Evolutionary conservation across 306 rosid genomes (phyloP).

Genomic region (Vachellia collinsii): DNA sequence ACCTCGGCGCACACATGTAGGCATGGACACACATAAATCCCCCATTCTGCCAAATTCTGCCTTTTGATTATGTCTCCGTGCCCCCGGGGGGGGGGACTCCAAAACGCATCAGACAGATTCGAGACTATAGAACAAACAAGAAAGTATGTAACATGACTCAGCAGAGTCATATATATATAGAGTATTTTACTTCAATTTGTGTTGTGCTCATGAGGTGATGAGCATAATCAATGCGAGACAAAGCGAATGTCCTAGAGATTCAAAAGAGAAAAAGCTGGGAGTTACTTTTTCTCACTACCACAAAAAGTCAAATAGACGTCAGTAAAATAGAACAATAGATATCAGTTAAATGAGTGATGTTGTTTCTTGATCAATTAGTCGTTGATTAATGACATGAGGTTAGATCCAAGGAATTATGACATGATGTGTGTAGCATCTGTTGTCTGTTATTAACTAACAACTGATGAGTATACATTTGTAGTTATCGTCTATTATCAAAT

Average conservation of each 20-base stretch:
- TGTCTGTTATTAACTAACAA: no score
- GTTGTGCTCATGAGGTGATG: background rate
- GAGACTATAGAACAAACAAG: background rate
- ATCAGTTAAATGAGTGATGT: no score
- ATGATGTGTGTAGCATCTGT: no score
- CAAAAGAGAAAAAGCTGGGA: background rate
- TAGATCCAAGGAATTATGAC: no score
- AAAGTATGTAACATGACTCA: conserved; percentile 35
- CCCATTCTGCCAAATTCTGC: conserved; percentile 35
- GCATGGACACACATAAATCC: conserved; percentile 32
- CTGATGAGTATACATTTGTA: no score
- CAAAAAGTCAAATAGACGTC: no score
- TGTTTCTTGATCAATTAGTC: no score
- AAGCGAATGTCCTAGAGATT: conserved; percentile 24
- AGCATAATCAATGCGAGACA: conserved; percentile 10
- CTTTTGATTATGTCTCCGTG: conserved; percentile 24
- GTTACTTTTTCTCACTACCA: background rate
- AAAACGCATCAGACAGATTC: conserved; percentile 4
- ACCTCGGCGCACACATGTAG: conserved; percentile 30
- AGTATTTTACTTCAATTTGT: conserved; percentile 16
- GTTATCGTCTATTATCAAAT: no score
- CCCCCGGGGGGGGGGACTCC: conserved; percentile 38
- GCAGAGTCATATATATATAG: background rate
- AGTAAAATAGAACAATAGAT: no score
- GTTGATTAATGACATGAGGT: no score